Evolutionary conservation across 2,329 filamentous ascomycete genomes (phyloP).

Genomic region (Xylaria sp.): DNA sequence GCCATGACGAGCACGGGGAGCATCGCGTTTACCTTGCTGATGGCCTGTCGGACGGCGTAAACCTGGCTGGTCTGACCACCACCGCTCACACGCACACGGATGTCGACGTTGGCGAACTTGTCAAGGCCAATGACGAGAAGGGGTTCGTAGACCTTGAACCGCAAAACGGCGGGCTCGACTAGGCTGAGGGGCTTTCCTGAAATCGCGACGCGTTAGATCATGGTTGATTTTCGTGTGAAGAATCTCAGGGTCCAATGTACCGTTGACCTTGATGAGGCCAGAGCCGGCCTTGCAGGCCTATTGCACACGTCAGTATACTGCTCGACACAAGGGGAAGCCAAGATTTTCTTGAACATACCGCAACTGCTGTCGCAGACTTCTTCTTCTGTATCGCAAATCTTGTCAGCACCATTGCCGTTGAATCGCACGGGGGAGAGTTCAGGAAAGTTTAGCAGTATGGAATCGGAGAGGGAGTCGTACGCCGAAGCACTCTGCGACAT

Average conservation of each 20-base stretch:
- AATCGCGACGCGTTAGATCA: slow-evolving; percentile 18
- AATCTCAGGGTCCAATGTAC: slow-evolving; percentile 7
- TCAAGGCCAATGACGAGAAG: slow-evolving; percentile 95
- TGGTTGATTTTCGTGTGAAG: not conserved
- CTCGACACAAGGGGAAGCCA: not conserved
- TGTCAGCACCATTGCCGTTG: slow-evolving; percentile 23
- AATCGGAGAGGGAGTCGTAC: slow-evolving; percentile 19
- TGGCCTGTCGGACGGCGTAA: slow-evolving; percentile 98
- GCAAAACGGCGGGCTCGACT: slow-evolving; percentile 93
- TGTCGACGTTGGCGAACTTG: slow-evolving; percentile 96
- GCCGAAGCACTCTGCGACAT: slow-evolving; percentile 29
- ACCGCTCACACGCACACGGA: slow-evolving; percentile 93
- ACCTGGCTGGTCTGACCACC: slow-evolving; percentile 78
- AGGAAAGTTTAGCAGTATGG: not conserved
- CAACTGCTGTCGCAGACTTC: slow-evolving; percentile 31
- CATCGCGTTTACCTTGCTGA: slow-evolving; percentile 64
- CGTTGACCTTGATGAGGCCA: slow-evolving; percentile 70
- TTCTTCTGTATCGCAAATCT: slow-evolving; percentile 24
- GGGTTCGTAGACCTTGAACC: slow-evolving; percentile 98
- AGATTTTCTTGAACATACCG: slow-evolving; percentile 8
- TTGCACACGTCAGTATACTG: slow-evolving; percentile 19
- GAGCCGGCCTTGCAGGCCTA: slow-evolving; percentile 36
- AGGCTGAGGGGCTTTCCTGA: slow-evolving; percentile 95
- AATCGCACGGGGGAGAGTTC: not conserved
- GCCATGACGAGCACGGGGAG: not conserved